Evolutionary conservation across 441 rosid genomes (phyloP), one percentile per base, ranked within the genome.

Genomic region (Brassica hybrid): DNA sequence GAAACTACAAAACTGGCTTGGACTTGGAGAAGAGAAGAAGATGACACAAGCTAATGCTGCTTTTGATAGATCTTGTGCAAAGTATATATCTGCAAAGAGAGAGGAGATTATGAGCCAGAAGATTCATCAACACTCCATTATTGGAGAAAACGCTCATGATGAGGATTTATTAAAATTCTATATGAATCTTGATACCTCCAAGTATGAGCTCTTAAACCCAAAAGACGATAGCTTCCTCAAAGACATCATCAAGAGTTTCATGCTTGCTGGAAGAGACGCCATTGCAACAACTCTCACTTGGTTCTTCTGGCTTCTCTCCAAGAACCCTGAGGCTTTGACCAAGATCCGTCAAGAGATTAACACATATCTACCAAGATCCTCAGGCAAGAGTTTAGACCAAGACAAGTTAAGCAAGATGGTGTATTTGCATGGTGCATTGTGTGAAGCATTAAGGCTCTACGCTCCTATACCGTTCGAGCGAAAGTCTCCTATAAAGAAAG

Each of bases 261-360:
- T 84, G 76, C 48, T 83, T 13, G 81, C 89, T 0, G 89, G 89
- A 17, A 63, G 83, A 65, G 91, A 87, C 74, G 81, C 87, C 2
- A 78, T 73, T 0, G 77, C 85, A 60, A 70, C 86, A 16, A 80
- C 83, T 64, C 83, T 83, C 59, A 81, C 84, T 71, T 83, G 85
- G 88, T 76, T 85, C 78, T 73, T 75, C 19, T 85, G 83, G 76
- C 74, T 78, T 18, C 14, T 88, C 45, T 75, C 85, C 6, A 80
- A 62, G 54, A 81, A 88, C 68, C 86, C 86, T 5, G 12, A 71
- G 12, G 85, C 78, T 2, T 72, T 83, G 81, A 43, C 57, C 45
- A 86, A 75, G 71, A 83, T 88, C 70, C 79, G 82, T 12, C 71
- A 79, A 68, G 91, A 88, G 73, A 78, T 86, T 1, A 8, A 62